Evolutionary conservation across 2,329 filamentous ascomycete species (phyloP), one percentile per base, ranked within the genome.

Genomic region (Colletotrichum echinochloae): DNA sequence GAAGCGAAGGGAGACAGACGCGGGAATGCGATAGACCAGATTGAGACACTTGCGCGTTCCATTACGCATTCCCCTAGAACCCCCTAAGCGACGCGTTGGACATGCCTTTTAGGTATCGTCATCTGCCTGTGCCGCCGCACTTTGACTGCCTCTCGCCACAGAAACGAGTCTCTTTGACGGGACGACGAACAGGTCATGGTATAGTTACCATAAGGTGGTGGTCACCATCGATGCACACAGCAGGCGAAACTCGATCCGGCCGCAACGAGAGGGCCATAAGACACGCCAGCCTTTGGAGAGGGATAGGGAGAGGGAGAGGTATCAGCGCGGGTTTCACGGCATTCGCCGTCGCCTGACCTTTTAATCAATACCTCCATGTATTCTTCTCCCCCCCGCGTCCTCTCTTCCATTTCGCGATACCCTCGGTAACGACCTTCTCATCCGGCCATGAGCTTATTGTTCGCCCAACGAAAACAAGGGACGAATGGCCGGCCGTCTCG

Each of bases 121-220:
- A 59, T 65, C 33, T 20, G 62, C 49, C 62, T 51, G 54, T 59
- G 54, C 54, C 41, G 33, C 23, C 8, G n/a, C 51, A 6, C 33
- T 39, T 30, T 35, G n/a, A 60, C 63, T 46, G 63, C 55, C 46
- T 60, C 18, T 26, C 30, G 62, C 62, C 62, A 59, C n/a, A 65
- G 59, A 65, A 7, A 6, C 7, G 39, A 57, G 20, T n/a, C 39
- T 51, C 39, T 48, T 48, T 30, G 33, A 41, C 52, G 18, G 11
- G 20, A 52, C 35, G 23, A 7, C 8, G 18, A 39, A 49, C 11
- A 51, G 26, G 46, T 35, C 33, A 30, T 4, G 20, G n/a, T n/a
- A n/a, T n/a, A n/a, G n/a, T n/a, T n/a, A n/a, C n/a, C n/a, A n/a
- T n/a, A n/a, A n/a, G n/a, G n/a, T n/a, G 20, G 48, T 18, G 14